Evolutionary conservation across 2,329 filamentous ascomycete species (phyloP), one percentile per base, ranked within the genome.

Genomic region (Chaetomium sp.): DNA sequence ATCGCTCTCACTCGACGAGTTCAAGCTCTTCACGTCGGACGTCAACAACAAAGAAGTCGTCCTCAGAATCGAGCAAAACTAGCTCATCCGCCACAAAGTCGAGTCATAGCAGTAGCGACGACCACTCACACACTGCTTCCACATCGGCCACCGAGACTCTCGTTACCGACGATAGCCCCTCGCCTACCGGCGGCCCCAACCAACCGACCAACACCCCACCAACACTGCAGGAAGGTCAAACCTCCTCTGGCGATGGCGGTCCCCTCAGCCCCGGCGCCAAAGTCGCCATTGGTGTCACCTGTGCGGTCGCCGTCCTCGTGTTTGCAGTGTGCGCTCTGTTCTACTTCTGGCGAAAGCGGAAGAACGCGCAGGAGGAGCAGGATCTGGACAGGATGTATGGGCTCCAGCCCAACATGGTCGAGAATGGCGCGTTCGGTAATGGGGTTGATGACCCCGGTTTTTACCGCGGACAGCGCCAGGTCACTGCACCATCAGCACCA

Each of bases 311-410:
- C 0, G 60, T 59, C 6, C 27, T 64, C 27, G 47, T 60, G 11
- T n/a, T 60, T 34, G 36, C 62, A 8, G 56, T 62, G 3, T 60
- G 59, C n/a, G 57, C 53, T 9, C 35, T 64, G 8, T 59, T 66
- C 41, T 65, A 55, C 44, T 55, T 54, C 43, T 62, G 62, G 62
- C 47, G 62, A 9, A 49, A 55, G 43, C 56, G 60, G 8, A 59
- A 56, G 33, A 56, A 33, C 32, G 36, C 42, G 34, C 54, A 35
- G 4, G 61, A 66, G 46, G 64, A 65, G 46, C 48, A 59, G 36
- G 62, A 65, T 19, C 53, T 65, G 10, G 64, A 64, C 38, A 55
- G 61, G 9, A 44, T 65, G 42, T 66, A 64, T 35, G 62, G 63
- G 14, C 48, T 59, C 36, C 61, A 61, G 56, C 48, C 59, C 40